These are phyloP conservation scores for Penicillium flavigenum DNA, from an alignment of 495 filamentous ascomycete species.

Conservation along the genomic window DNA sequence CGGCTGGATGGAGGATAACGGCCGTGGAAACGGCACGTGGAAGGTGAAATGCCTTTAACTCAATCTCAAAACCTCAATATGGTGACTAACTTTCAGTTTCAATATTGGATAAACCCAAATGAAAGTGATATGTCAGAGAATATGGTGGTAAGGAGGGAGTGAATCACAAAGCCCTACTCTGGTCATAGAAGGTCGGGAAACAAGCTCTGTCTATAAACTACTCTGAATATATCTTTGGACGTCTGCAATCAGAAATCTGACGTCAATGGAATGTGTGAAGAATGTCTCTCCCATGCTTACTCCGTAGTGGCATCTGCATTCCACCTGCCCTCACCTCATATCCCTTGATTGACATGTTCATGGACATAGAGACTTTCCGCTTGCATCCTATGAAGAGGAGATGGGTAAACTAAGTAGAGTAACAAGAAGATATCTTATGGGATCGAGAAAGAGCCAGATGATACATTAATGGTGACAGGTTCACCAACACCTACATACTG, in stretches of 20 bases:
- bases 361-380: not conserved
- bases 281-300: not conserved
- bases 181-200: not conserved
- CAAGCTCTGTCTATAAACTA: not conserved
- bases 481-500: no score
- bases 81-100: no score
- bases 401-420: not conserved
- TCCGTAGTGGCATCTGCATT: constrained; percentile 9
- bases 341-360: constrained; percentile 11
- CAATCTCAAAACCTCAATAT: no score
- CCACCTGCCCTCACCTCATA: not conserved
- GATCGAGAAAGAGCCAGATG: not conserved
- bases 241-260: not conserved
- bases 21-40: no score
- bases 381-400: not conserved
- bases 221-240: not conserved
- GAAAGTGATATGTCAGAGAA: not conserved
- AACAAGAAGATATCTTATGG: not conserved
- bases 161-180: not conserved
- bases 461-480: no score
- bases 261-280: constrained; percentile 23
- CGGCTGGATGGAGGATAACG: no score
- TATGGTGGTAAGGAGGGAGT: not conserved
- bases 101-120: no score
- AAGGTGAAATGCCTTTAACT: no score